phyloP scores from a whole-genome alignment of 2,329 filamentous ascomycete genomes.

The Ceratocystiopsis sp. region DNA sequence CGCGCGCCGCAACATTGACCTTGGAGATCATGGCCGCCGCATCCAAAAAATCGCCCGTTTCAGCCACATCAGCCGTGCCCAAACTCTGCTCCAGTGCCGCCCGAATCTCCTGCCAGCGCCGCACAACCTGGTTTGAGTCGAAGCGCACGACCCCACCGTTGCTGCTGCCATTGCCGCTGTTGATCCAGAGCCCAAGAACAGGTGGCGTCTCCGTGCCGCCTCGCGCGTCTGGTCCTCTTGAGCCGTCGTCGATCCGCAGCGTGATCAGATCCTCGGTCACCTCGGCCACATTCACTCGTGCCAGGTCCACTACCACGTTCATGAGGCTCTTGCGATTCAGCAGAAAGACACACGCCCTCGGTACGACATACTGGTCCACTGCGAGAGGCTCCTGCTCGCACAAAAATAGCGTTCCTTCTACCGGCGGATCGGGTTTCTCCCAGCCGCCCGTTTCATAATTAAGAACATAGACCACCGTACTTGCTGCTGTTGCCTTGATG shows the following conservation, averaged over 20 bases:
- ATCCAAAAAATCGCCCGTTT: slow-evolving; percentile 4
- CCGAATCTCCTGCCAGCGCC: slow-evolving; percentile 21
- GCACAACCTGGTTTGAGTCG: slow-evolving; percentile 18
- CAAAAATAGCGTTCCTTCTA: slow-evolving; percentile 81
- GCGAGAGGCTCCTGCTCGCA: slow-evolving; percentile 42
- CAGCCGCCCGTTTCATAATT: slow-evolving; percentile 46
- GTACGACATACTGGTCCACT: slow-evolving; percentile 19
- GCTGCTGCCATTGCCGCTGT: slow-evolving; percentile 15
- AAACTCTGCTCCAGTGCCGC: slow-evolving; percentile 5
- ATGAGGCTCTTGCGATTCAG: slow-evolving; percentile 55
- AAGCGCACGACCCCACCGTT: slow-evolving; percentile 3
- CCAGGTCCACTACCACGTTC: slow-evolving; percentile 53
- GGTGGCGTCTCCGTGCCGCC: slow-evolving; percentile 11
- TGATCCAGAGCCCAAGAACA: slow-evolving; percentile 37
- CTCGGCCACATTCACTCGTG: slow-evolving; percentile 44
- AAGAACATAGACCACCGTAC: slow-evolving; percentile 75
- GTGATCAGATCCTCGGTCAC: slow-evolving; percentile 31
- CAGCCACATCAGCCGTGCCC: slow-evolving; percentile 2
- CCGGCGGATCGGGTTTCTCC: slow-evolving; percentile 54
- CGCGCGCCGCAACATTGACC: neutral
- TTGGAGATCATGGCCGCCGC: slow-evolving; percentile 1
- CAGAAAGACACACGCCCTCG: slow-evolving; percentile 46
- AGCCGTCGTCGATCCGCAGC: slow-evolving; percentile 5
- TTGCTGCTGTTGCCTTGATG: slow-evolving; percentile 68
- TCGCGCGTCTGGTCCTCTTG: neutral